These are phyloP conservation scores for Phenoliferia sp. DNA, from an alignment of 1,284 basidiomycete species.

Conservation along the genomic window DNA sequence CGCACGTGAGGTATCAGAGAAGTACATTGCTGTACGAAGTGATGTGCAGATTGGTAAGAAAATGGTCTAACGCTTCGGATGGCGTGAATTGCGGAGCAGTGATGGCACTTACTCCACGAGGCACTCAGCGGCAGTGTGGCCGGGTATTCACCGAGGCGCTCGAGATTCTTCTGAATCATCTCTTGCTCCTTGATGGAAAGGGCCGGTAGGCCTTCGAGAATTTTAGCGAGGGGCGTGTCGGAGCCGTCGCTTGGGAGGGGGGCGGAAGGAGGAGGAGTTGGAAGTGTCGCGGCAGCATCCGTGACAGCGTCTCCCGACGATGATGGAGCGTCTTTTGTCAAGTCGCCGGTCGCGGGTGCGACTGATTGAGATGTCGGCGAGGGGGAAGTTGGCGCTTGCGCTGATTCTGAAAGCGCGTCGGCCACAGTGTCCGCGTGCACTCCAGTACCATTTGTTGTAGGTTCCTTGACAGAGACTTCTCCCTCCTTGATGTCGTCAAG, in stretches of 20 bases:
- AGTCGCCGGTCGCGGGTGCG: neutral
- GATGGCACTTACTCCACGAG: slow-evolving; percentile 25
- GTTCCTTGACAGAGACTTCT: neutral
- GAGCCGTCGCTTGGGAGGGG: neutral
- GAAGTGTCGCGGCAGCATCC: neutral
- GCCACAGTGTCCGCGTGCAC: neutral
- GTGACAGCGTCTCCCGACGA: neutral
- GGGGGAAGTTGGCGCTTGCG: no score
- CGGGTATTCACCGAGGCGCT: slow-evolving; percentile 23
- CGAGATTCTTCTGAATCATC: slow-evolving; percentile 18
- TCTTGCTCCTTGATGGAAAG: slow-evolving; percentile 14
- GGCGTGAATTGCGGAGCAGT: neutral
- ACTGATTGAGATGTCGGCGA: no score
- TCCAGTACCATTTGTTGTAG: no score
- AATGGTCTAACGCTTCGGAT: neutral
- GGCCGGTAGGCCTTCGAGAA: neutral
- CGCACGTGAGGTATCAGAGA: slow-evolving; percentile 29
- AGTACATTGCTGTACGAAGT: slow-evolving; percentile 20
- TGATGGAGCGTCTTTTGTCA: neutral
- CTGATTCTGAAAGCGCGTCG: neutral
- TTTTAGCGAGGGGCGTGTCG: slow-evolving; percentile 15
- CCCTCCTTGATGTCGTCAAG: slow-evolving; percentile 6
- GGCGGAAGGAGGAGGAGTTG: neutral
- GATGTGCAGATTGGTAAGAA: neutral
- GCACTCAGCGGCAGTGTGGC: slow-evolving; percentile 22